Evolutionary conservation across 805 yeast species (phyloP).

Genomic region (Torulaspora gathmanii): DNA sequence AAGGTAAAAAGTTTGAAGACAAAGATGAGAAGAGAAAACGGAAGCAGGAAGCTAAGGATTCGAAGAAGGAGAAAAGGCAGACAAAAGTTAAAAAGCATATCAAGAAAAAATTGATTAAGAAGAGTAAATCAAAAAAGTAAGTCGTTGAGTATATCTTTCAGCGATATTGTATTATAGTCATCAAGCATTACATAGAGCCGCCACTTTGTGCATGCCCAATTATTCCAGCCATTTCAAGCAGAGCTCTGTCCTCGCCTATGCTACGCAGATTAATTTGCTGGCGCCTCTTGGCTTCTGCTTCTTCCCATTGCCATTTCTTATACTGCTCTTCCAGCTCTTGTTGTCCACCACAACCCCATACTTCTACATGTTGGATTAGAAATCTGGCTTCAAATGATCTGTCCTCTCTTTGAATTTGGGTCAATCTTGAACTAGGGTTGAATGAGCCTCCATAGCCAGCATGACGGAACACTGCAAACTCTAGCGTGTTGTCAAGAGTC

Average conservation of each 20-base stretch:
- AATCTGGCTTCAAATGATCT: conserved; percentile 61
- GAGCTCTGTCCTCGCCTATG: conserved; percentile 76
- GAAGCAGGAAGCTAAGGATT: conserved; percentile 71
- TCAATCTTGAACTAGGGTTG: conserved; percentile 32
- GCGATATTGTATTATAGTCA: not conserved
- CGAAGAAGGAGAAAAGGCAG: conserved; percentile 71
- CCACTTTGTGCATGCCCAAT: conserved; percentile 49
- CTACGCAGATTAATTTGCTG: conserved; percentile 61
- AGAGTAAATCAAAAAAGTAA: conserved; percentile 42
- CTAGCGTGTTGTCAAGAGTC: conserved; percentile 71
- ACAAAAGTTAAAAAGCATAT: conserved; percentile 78
- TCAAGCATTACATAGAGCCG: conserved; percentile 39
- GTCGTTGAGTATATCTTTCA: not conserved
- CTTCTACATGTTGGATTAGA: conserved; percentile 70
- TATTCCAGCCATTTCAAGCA: conserved; percentile 76
- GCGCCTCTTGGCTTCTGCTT: conserved; percentile 74
- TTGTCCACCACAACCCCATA: conserved; percentile 86
- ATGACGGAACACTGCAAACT: conserved; percentile 76
- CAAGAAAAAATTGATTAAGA: conserved; percentile 69
- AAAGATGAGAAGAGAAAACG: conserved; percentile 72
- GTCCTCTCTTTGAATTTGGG: conserved; percentile 20
- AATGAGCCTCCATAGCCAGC: conserved; percentile 52
- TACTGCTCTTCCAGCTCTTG: conserved; percentile 73
- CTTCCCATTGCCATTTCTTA: conserved; percentile 87
- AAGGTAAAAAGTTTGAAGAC: conserved; percentile 76